phyloP scores from a whole-genome alignment of 2,329 filamentous ascomycete species.

The Nemania sp. region DNA sequence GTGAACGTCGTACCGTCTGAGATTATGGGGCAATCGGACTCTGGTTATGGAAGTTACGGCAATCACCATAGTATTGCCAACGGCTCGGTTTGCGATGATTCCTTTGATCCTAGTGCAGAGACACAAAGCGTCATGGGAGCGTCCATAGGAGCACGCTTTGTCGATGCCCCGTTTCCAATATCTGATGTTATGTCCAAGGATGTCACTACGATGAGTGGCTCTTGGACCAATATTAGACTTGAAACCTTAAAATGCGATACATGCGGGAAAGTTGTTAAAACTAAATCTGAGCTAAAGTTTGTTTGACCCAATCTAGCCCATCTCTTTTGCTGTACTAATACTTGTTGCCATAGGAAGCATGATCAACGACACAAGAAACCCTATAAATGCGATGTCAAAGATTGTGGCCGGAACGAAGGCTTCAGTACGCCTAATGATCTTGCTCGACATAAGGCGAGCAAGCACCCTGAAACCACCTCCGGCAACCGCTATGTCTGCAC shows the following conservation, averaged over 20 bases:
- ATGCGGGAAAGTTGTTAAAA: slow-evolving; percentile 60
- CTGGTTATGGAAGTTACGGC: slow-evolving; percentile 60
- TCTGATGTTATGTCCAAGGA: slow-evolving; percentile 38
- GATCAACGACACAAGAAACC: slow-evolving; percentile 75
- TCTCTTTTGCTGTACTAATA: slow-evolving; percentile 31
- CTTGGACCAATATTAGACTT: slow-evolving; percentile 30
- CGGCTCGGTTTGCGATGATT: slow-evolving; percentile 58
- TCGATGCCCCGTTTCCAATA: slow-evolving; percentile 44
- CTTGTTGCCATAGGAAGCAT: slow-evolving; percentile 73
- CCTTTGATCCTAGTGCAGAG: slow-evolving; percentile 54
- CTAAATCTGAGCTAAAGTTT: slow-evolving; percentile 68
- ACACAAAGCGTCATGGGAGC: slow-evolving; percentile 54
- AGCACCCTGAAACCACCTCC: slow-evolving; percentile 67
- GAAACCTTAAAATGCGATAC: slow-evolving; percentile 50
- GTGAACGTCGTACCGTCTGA: slow-evolving; percentile 54
- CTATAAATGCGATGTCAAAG: slow-evolving; percentile 68
- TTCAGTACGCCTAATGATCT: slow-evolving; percentile 87
- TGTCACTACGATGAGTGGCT: slow-evolving; percentile 18
- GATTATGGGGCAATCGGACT: slow-evolving; percentile 57
- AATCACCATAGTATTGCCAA: slow-evolving; percentile 58
- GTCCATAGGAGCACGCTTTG: slow-evolving; percentile 51
- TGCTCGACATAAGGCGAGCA: slow-evolving; percentile 79
- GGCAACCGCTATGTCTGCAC: slow-evolving; percentile 71
- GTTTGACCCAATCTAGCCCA: slow-evolving; percentile 38
- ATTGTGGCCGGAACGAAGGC: slow-evolving; percentile 71